Base-by-base conservation (phyloP, 1,139 yeast genomes). In the Lodderomyces margitis region DNA sequence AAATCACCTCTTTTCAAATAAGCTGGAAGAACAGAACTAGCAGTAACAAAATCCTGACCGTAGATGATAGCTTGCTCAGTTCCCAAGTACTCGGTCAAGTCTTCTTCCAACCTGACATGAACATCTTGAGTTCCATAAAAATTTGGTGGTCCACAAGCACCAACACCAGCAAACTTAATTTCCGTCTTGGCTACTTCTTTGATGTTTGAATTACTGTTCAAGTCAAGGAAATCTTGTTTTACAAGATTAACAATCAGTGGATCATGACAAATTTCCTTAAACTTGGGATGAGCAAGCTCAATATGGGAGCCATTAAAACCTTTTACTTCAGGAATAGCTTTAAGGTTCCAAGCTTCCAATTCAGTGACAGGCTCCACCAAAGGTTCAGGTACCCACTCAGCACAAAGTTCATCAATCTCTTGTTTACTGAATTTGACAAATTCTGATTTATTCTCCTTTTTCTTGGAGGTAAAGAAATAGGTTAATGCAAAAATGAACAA, bases 71-170 rank as follows among this genome's bases (percentile, higher is more conserved):
- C 82, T 45, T 77, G 77, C 50, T 87, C 95, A 5, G 87, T 75
- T 20, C 85, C 89, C 50, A 91, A 76, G 55, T 81, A 92, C 30
- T 67, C 62, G 7, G 96, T 81, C 49, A 92, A 67, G 50, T 81
- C 84, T 53, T 81, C 81, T 61, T 91, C 96, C 48, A 88, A 74
- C 53, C 84, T 74, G 45, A 83, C 83, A 57, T 92, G 98, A 28
- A 83, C 89, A 59, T 89, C 97, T 63, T 89, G 97, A 49, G 92
- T 86, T 46, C 98, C 99, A 62, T 91, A 92, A 55, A 92, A 92
- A 46, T 95, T 95, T 34, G 98, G 96, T 2, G 99, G 98, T 21
- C 98, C 97, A 70, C 99, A 92, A 1, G 98, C 94, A 49, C 99
- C 98, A 39, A 92, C 98, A 57, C 99, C 99, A 44, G 86, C 81